phyloP scores from a whole-genome alignment of 495 filamentous ascomycete species.

The Penicillium subrubescens region DNA sequence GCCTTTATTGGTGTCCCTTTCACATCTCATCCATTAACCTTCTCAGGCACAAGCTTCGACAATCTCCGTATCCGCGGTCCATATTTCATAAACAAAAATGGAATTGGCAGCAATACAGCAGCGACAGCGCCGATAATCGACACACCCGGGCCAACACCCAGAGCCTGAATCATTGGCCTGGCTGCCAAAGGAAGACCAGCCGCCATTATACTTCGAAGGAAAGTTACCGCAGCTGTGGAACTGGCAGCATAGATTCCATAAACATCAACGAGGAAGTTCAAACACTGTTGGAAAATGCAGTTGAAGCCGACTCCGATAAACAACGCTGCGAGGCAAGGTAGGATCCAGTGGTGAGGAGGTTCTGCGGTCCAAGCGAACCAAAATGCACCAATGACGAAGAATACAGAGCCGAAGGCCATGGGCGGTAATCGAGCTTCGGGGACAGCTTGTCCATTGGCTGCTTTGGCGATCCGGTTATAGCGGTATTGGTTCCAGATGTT shows the following conservation, averaged over 20 bases:
- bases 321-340: conserved; percentile 24
- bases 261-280: conserved; percentile 45
- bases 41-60: conserved; percentile 27
- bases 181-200: conserved; percentile 37
- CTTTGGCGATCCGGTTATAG: conserved; percentile 26
- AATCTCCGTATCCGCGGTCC: conserved; percentile 29
- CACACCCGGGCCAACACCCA: conserved; percentile 37
- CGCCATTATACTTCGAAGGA: conserved; percentile 39
- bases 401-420: conserved; percentile 51
- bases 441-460: conserved; percentile 26
- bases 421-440: conserved; percentile 42
- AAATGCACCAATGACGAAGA: conserved; percentile 50
- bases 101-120: conserved; percentile 32
- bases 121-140: conserved; percentile 39
- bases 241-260: conserved; percentile 39
- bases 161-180: conserved; percentile 33
- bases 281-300: conserved; percentile 40
- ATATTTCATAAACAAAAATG: conserved; percentile 41
- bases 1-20: no score
- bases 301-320: conserved; percentile 39
- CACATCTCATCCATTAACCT: neutral
- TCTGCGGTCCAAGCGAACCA: conserved; percentile 47
- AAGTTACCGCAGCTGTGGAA: conserved; percentile 38
- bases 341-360: conserved; percentile 27
- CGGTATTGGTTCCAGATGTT: conserved; percentile 29